Base-by-base conservation (phyloP, 148 eudicot genomes). In the Selenicereus undatus region DNA sequence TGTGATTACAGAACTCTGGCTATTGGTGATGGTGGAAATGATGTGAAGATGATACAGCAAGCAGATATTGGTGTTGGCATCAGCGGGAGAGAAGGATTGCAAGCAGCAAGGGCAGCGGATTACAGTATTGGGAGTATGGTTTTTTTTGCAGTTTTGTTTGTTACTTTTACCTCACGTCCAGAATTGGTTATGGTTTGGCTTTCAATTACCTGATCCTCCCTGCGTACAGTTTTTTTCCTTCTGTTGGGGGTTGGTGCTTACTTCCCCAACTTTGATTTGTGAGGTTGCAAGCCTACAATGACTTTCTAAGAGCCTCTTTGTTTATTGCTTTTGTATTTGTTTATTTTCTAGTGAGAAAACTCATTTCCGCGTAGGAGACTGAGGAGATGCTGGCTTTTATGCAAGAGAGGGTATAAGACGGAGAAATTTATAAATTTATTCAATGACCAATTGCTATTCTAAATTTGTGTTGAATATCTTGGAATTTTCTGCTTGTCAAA, bases 41-140 rank as follows among this genome's bases (percentile, higher is more conserved):
- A 97, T 82, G 99, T 97, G 82, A 90, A 94, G 83, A 97, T 97
- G 99, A 97, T 97, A 75, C 99, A 97, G 86, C 97, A 97, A 89
- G 99, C 99, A 79, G 97, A 94, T 81, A 97, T 97, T 84, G 99
- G 99, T 82, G 99, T 97, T 86, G 99, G 99, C 83, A 97, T 97
- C 78, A 94, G 99, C 86, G 99, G 99, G 58, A 88, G 98, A 85
- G 99, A 96, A 91, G 99, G 99, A 85, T 78, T 97, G 83, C 98
- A 97, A 78, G 99, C 99, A 30, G 98, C 99, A 65, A 92, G 99
- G 84, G 99, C 99, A 84, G 99, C 99, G 78, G 99, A 97, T 88
- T 97, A 97, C 86, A 97, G 99, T 73, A 92, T 97, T 84, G 99
- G 99, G 71, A 97, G 99, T 97, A 87, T 83, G 98, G 98, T 76